Evolutionary conservation across 345 rosid species (phyloP), one percentile per base, ranked within the genome.

Genomic region (Reutealis trisperma): DNA sequence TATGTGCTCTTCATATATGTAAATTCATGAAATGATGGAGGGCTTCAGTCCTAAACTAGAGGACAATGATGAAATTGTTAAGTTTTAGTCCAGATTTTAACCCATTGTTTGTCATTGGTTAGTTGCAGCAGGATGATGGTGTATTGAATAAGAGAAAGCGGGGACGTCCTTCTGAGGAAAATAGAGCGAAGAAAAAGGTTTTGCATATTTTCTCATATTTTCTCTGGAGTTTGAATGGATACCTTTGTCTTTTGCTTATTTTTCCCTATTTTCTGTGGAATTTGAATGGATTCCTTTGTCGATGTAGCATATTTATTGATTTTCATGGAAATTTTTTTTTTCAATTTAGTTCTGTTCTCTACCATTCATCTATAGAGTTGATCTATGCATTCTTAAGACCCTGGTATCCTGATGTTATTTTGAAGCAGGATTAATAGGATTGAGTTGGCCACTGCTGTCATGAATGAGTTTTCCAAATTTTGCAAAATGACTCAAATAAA

Each of bases 141-240:
- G 47, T 30, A 44, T 4, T 47, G 77, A 72, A 78, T 61, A 84
- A 85, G 81, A 89, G 78, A 74, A 95, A 83, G 73, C 83, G 84
- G 58, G 81, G 88, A 74, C 82, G 78, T 42, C 79, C 22, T 34
- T 83, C 91, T 8, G 75, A 87, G 75, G 85, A 88, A 70, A 84
- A 75, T 61, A 94, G 89, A 80, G 89, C 81, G 51, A 88, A 84
- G 89, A 90, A 88, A 84, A 91, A 84, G 94, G 96, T 95, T 73
- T 54, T 54, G 1, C 51, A 49, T 68, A 34, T 60, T 24, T 45
- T 52, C 72, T 44, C 32, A 44, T 21, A 0, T 44, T 75, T 71
- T 42, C 65, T 73, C 37, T 18, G 34, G 67, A 64, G 41, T 71
- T 76, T 41, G 49, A 32, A 27, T 70, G 52, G 52, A 27, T 22